phyloP scores from a whole-genome alignment of 805 yeast species.

The Sungouiozyma intestinalis region DNA sequence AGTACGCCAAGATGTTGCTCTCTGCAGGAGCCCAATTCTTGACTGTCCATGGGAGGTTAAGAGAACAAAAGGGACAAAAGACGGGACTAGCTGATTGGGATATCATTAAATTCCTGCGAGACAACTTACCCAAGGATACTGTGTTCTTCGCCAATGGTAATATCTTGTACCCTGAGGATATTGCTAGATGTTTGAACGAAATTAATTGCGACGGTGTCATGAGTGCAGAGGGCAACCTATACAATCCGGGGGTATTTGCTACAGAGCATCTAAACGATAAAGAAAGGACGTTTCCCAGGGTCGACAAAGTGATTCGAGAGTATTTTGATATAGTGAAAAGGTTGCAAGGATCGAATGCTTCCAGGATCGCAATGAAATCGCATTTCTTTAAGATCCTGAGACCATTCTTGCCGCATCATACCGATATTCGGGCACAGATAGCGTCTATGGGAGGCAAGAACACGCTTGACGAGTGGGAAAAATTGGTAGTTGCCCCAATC shows the following conservation, averaged over 20 bases:
- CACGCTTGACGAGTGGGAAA: slow-evolving; percentile 40
- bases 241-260: slow-evolving; percentile 82
- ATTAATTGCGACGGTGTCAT: slow-evolving; percentile 82
- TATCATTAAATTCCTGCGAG: slow-evolving; percentile 60
- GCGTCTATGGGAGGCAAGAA: slow-evolving; percentile 40
- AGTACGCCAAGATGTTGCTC: slow-evolving; percentile 80
- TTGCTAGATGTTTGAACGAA: slow-evolving; percentile 52
- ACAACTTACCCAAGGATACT: slow-evolving; percentile 64
- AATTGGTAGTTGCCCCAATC: slow-evolving; percentile 46
- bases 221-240: slow-evolving; percentile 94
- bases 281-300: slow-evolving; percentile 71
- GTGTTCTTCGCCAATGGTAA: slow-evolving; percentile 94
- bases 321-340: slow-evolving; percentile 72
- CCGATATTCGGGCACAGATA: slow-evolving; percentile 65
- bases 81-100: slow-evolving; percentile 96
- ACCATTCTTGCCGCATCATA: slow-evolving; percentile 67
- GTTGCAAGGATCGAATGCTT: slow-evolving; percentile 42
- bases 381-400: slow-evolving; percentile 82
- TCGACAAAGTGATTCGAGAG: slow-evolving; percentile 73
- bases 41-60: slow-evolving; percentile 89
- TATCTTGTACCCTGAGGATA: slow-evolving; percentile 79
- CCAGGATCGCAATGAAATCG: slow-evolving; percentile 76
- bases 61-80: slow-evolving; percentile 95
- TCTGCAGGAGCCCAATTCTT: slow-evolving; percentile 92
- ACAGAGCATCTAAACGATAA: slow-evolving; percentile 31